Evolutionary conservation across 495 filamentous ascomycete species (phyloP).

Genomic region (Glonium stellatum): DNA sequence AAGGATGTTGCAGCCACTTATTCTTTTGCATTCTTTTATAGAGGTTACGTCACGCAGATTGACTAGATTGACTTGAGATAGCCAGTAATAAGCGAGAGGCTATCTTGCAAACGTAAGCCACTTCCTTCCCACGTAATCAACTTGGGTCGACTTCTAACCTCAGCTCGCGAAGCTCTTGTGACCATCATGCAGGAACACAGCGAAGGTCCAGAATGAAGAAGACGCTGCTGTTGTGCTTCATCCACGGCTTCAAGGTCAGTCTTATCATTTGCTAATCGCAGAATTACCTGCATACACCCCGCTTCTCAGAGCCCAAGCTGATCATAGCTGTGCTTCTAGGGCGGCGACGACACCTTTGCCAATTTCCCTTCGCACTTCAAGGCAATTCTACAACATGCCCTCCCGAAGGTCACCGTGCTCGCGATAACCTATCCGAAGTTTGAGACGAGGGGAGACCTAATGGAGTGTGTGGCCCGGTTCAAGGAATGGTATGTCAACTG

Average conservation of each 20-base stretch:
- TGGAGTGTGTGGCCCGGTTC: conserved; percentile 70
- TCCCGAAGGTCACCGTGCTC: conserved; percentile 66
- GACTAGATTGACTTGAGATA: too few species aligned
- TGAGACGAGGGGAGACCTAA: conserved; percentile 83
- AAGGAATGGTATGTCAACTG: conserved; percentile 64
- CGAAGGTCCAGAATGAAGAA: conserved; percentile 62
- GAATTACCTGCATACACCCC: too few species aligned
- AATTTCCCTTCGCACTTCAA: conserved; percentile 69
- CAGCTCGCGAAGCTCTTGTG: background rate
- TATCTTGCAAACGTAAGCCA: background rate
- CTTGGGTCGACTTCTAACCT: background rate
- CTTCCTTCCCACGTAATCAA: background rate
- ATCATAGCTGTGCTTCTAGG: conserved; percentile 43
- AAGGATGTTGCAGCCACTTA: too few species aligned
- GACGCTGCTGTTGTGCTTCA: conserved; percentile 83
- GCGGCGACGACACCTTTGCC: conserved; percentile 81
- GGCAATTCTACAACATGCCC: conserved; percentile 56
- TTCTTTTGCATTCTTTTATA: too few species aligned
- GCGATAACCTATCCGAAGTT: conserved; percentile 79
- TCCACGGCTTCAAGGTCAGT: conserved; percentile 92
- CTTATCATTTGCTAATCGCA: too few species aligned
- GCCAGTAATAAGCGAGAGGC: background rate
- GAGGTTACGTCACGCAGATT: too few species aligned
- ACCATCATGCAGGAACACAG: conserved; percentile 29
- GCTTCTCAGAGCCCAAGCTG: too few species aligned